Conservation (phyloP, 1,139 yeast species). For the Zygoascus hellenicus region DNA sequence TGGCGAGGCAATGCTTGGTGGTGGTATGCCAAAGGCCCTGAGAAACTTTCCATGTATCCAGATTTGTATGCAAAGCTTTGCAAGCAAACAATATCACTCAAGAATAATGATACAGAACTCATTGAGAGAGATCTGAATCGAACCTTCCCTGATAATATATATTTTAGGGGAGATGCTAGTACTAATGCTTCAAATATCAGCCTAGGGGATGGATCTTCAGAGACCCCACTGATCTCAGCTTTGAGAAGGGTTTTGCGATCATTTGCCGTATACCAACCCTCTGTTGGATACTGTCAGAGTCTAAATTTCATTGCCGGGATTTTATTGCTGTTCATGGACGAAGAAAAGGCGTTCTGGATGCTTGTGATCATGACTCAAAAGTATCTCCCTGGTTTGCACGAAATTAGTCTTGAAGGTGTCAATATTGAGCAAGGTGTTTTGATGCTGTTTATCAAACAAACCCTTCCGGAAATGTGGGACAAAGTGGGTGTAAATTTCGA, state of each 20-base stretch:
- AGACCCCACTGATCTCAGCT: conserved; percentile 61
- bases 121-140: conserved; percentile 89
- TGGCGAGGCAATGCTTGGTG: conserved; percentile 99
- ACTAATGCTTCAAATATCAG: conserved; percentile 4
- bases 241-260: conserved; percentile 77
- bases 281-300: conserved; percentile 93
- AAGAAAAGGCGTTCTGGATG: conserved; percentile 94
- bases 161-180: conserved; percentile 48
- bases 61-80: conserved; percentile 71
- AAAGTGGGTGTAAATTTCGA: conserved; percentile 40
- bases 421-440: conserved; percentile 93
- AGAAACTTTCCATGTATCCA: conserved; percentile 56
- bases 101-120: conserved; percentile 76
- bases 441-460: conserved; percentile 78
- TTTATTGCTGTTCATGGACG: conserved; percentile 73
- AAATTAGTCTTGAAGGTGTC: conserved; percentile 85
- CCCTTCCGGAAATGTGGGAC: conserved; percentile 76
- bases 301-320: conserved; percentile 87
- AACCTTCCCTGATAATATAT: conserved; percentile 87
- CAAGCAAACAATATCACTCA: conserved; percentile 44
- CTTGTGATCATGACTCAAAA: conserved; percentile 80
- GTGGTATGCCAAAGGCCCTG: conserved; percentile 89
- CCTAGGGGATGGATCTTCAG: conserved; percentile 28
- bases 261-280: conserved; percentile 81
- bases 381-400: conserved; percentile 88